Evolutionary conservation across 2,329 filamentous ascomycete genomes (phyloP).

Genomic region (Leptographium radiaticola): DNA sequence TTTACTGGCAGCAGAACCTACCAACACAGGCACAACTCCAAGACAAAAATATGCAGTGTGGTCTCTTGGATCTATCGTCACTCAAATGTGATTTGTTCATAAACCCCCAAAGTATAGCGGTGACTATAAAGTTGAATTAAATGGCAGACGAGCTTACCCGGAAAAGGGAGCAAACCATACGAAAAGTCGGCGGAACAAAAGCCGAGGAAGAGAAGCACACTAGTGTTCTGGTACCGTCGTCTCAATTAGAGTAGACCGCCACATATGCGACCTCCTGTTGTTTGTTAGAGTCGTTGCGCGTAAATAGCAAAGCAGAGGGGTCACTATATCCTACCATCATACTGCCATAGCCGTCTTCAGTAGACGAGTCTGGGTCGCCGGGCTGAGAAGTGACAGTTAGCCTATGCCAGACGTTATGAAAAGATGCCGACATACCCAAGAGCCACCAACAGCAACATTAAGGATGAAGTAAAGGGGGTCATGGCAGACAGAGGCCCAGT

Average conservation of each 20-base stretch:
- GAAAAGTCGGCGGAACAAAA: background rate
- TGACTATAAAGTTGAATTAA: too few species aligned
- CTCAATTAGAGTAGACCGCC: conserved; percentile 12
- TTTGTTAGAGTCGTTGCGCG: background rate
- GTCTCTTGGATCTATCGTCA: too few species aligned
- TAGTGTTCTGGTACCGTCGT: background rate
- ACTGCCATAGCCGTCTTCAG: conserved; percentile 13
- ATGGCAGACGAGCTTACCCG: too few species aligned
- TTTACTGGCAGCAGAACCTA: too few species aligned
- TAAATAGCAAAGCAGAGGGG: too few species aligned
- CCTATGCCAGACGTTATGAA: too few species aligned
- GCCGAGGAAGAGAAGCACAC: background rate
- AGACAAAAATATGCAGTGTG: too few species aligned
- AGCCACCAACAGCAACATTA: conserved; percentile 40
- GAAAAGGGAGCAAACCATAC: too few species aligned
- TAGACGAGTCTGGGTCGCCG: conserved; percentile 27
- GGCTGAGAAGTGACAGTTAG: background rate
- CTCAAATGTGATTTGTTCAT: too few species aligned
- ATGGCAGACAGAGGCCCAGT: conserved; percentile 33
- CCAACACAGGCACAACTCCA: too few species aligned
- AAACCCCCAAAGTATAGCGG: too few species aligned
- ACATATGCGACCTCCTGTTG: conserved; percentile 15
- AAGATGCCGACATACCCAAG: conserved; percentile 22
- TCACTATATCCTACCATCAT: conserved; percentile 10
- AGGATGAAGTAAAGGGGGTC: conserved; percentile 34